Evolutionary conservation across 1,284 basidiomycete species (phyloP), one percentile per base, ranked within the genome.

Genomic region (Sphaerobolus stellatus): DNA sequence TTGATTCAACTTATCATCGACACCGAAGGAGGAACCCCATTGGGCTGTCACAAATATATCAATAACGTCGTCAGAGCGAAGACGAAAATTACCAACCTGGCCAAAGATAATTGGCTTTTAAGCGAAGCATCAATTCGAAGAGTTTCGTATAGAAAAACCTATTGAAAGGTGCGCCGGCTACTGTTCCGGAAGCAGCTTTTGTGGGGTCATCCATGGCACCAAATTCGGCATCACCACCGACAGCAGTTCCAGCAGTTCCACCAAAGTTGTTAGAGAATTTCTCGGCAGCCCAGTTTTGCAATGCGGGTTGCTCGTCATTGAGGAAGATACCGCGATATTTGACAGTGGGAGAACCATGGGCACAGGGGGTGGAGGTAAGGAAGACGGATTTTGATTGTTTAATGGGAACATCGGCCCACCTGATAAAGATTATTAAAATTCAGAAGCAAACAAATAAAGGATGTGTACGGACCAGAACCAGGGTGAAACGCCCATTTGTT

Each of bases 51-150:
- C 30, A 36, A 40, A 1, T 40, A 45, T 18, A 50, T 24, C 40
- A 33, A 29, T 7, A 40, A 80, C 56, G 75, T 75, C 18, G 77
- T 77, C 75, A n/a, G n/a, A 62, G n/a, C 50, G 7, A 47, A 38
- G 24, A 41, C 36, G 28, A 36, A 24, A 34, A 22, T 34, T 50
- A 20, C n/a, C 24, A n/a, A 75, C 75, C 79, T 18, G 83, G 83
- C 85, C 86, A 88, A 20, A 88, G 67, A 64, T 84, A 84, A 68
- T 90, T 90, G 11, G 76, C 84, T 62, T 84, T 87, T 57, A 90
- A 65, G 9, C 87, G 75, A 41, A 90, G 71, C 34, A 90, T 71
- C 41, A 89, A 68, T 66, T 90, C 87, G 55, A 83, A 86, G 41
- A 84, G 52, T 48, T 80, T 79, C 11, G 75, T 73, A 65, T 89